Conservation (phyloP, 345 rosid genomes). For the Alliaria petiolata region DNA sequence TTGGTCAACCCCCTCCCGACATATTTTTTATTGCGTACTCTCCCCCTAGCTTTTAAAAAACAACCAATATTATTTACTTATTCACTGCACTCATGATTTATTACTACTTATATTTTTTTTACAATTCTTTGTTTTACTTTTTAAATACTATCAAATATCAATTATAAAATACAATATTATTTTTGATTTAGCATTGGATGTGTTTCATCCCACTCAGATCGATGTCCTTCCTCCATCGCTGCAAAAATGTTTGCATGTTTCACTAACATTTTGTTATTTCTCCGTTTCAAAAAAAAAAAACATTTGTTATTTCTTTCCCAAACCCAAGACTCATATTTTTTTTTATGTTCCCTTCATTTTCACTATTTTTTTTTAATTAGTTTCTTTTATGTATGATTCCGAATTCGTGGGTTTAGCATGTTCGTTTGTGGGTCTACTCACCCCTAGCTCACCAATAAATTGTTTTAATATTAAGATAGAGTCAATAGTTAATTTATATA, state of each 20-base stretch:
- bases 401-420: not conserved
- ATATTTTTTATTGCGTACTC: slow-evolving; percentile 23
- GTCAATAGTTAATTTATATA: too few relatives aligned
- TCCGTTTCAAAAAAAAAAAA: too few relatives aligned
- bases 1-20: slow-evolving; percentile 31
- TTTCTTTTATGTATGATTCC: not conserved
- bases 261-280: slow-evolving; percentile 9
- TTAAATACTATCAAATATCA: not conserved
- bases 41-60: not conserved
- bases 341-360: not conserved
- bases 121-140: not conserved
- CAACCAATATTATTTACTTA: not conserved
- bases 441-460: not conserved
- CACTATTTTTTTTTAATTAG: not conserved
- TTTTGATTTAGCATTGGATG: not conserved
- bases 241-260: slow-evolving; percentile 34
- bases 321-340: slow-evolving; percentile 20
- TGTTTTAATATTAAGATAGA: not conserved
- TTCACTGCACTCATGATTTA: slow-evolving; percentile 11
- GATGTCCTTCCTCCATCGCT: slow-evolving; percentile 17
- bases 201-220: slow-evolving; percentile 17
- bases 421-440: slow-evolving; percentile 2
- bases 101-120: not conserved
- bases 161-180: not conserved
- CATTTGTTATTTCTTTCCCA: slow-evolving; percentile 25